Conservation (phyloP, 495 filamentous ascomycete genomes). For the Aspergillus sparsus region DNA sequence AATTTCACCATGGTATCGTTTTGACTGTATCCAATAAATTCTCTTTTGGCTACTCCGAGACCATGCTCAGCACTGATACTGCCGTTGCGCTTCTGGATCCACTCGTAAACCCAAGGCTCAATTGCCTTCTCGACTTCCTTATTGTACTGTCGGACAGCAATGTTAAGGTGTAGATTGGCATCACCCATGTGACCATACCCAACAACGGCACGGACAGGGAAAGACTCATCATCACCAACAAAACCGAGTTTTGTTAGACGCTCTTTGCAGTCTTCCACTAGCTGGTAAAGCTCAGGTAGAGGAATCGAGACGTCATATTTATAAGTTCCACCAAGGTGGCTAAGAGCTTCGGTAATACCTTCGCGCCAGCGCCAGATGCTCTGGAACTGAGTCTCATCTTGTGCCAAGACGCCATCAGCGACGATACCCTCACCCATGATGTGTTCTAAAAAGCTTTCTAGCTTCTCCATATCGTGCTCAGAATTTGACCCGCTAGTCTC, state of each 20-base stretch:
- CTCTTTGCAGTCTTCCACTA: conserved; percentile 80
- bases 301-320: conserved; percentile 98
- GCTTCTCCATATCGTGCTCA: conserved; percentile 88
- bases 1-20: conserved; percentile 79
- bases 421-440: conserved; percentile 85
- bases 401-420: conserved; percentile 82
- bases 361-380: conserved; percentile 91
- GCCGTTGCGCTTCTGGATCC: conserved; percentile 82
- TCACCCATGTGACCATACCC: conserved; percentile 99
- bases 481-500: conserved; percentile 94
- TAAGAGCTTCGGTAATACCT: conserved; percentile 82
- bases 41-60: conserved; percentile 89
- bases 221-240: conserved; percentile 71
- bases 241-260: conserved; percentile 72
- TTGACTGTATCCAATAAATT: conserved; percentile 89
- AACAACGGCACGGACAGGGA: conserved; percentile 84
- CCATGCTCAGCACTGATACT: conserved; percentile 98
- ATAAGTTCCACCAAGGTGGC: conserved; percentile 94
- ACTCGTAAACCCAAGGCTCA: conserved; percentile 96
- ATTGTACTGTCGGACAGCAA: conserved; percentile 77
- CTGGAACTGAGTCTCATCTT: conserved; percentile 86
- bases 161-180: conserved; percentile 89
- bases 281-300: conserved; percentile 76
- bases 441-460: conserved; percentile 82
- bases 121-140: conserved; percentile 85